phyloP scores from a whole-genome alignment of 83 land plant genomes.

The Isoetes engelmannii region DNA sequence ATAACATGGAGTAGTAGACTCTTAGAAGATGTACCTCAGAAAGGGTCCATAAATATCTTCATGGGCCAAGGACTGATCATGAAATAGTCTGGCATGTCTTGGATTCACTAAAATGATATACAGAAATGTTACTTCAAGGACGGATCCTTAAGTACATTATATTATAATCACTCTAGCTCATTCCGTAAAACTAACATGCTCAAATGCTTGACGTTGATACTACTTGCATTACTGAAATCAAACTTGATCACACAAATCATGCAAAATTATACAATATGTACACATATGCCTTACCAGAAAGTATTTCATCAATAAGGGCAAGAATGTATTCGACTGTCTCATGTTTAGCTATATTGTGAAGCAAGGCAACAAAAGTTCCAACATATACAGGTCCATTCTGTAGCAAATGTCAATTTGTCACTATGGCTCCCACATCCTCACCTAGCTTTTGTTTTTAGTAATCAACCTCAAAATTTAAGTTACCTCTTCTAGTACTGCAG shows the following conservation, averaged over 20 bases:
- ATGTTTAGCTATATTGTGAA: slow-evolving; percentile 74
- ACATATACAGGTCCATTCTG: slow-evolving; percentile 94
- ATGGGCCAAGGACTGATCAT: slow-evolving; percentile 59
- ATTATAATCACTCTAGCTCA: not conserved
- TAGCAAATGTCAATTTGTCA: slow-evolving; percentile 4
- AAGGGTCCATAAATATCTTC: slow-evolving; percentile 84
- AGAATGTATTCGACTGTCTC: slow-evolving; percentile 89
- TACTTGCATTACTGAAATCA: no score
- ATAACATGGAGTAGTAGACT: no score
- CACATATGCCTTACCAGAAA: slow-evolving; percentile 52
- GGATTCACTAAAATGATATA: slow-evolving; percentile 56
- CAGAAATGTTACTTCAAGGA: no score
- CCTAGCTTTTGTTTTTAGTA: not conserved
- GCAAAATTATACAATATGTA: not conserved
- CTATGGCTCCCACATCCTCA: not conserved
- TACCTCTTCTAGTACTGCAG: slow-evolving; percentile 82
- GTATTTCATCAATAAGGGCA: slow-evolving; percentile 90
- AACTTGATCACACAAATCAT: not conserved
- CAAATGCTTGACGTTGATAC: no score
- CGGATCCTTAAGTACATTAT: not conserved
- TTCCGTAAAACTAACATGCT: not conserved
- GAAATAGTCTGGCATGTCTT: slow-evolving; percentile 78
- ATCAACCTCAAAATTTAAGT: not conserved
- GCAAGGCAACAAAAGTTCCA: slow-evolving; percentile 63
- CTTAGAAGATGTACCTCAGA: slow-evolving; percentile 36